Base-by-base conservation (phyloP, 345 rosid species). In the Geranium brycei region DNA sequence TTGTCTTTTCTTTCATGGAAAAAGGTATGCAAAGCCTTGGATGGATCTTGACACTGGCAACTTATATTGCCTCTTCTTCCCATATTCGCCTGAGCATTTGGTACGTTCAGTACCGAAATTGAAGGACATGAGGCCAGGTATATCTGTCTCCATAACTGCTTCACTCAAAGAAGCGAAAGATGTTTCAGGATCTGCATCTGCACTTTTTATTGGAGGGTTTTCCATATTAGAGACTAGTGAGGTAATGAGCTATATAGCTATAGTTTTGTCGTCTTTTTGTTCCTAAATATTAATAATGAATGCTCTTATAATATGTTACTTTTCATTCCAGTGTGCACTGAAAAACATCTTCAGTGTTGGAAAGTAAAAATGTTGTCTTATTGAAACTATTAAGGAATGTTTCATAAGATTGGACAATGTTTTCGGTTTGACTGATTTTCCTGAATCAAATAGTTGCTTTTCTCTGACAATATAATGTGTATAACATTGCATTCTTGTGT, bases 1-100 rank as follows among this genome's bases (percentile, higher is more conserved):
- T 65, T 66, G 17, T 62, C 62, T 64, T 38, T 51, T 58, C 59
- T 75, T 16, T 31, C 5, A 51, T 53, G 11, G 12, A 66, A 77
- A 69, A 77, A 91, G 98, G 74, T 91, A 89, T 74, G 83, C 88
- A 64, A 87, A 84, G 82, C 90, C 95, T 63, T 77, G 89, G 91
- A 63, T 77, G 70, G 85, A 91, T 71, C 72, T 69, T 66, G 82
- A 77, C 63, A 73, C 78, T 23, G 82, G 91, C 62, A 72, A 78
- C 71, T 66, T 69, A 35, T 83, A 73, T 69, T 89, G 96, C 72
- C 87, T 87, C 62, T 89, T 91, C 85, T 87, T 85, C 73, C 98
- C 96, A 65, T 80, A 87, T 74, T 79, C 95, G 32, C 96, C 95
- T 0, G 95, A 91, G 82, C 91, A 91, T 73, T 82, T 91, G 78